phyloP scores from a whole-genome alignment of 805 yeast species.

The Debaryomyces hansenii region DNA sequence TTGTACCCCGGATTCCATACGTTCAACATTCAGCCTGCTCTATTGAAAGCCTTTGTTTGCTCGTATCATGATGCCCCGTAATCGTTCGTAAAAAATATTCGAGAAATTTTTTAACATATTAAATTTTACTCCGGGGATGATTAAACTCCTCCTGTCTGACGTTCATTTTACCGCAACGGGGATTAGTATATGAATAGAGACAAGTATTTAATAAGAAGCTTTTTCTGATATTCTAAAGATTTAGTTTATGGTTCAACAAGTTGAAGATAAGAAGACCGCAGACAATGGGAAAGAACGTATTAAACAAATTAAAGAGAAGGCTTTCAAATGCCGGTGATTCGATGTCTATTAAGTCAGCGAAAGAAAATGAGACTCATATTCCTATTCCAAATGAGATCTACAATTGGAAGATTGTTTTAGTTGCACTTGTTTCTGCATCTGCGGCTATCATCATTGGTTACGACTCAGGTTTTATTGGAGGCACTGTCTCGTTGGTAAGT shows the following conservation, averaged over 20 bases:
- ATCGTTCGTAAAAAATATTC: no score
- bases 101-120: neutral
- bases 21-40: no score
- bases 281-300: neutral
- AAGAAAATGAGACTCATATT: neutral
- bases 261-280: no score
- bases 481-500: constrained; percentile 47
- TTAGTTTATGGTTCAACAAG: no score
- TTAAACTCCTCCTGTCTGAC: neutral
- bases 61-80: no score
- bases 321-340: constrained; percentile 6
- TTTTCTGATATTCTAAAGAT: no score
- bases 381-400: constrained; percentile 40
- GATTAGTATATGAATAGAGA: no score
- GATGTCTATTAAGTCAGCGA: constrained; percentile 7
- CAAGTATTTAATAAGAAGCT: no score
- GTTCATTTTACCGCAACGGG: no score
- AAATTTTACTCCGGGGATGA: neutral
- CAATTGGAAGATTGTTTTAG: constrained; percentile 42
- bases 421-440: constrained; percentile 46
- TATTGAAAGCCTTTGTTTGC: no score
- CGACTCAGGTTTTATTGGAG: constrained; percentile 57
- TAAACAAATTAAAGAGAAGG: constrained; percentile 1
- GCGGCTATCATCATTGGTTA: constrained; percentile 56
- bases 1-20: no score